phyloP scores from a whole-genome alignment of 352 stramenopile genomes.

The Bremia lactucae region DNA sequence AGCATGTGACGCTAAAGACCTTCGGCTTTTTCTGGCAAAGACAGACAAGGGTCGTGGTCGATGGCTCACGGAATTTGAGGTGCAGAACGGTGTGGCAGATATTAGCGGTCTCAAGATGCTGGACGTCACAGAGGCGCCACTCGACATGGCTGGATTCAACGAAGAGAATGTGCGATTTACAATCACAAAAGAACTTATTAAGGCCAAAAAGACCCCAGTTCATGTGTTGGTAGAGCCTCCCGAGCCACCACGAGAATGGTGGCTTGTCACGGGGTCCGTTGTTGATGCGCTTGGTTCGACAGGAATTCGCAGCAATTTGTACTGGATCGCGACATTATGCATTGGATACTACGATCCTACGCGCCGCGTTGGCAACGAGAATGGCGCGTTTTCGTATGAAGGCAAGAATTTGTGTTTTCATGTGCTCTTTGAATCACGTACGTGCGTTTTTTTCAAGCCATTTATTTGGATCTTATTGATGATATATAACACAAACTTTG shows the following conservation, averaged over 20 bases:
- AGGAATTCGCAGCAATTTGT: slow-evolving; percentile 3
- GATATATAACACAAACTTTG: slow-evolving; percentile 3
- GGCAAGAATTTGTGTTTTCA: slow-evolving; percentile 6
- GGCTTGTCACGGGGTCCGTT: slow-evolving; percentile 6
- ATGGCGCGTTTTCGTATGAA: slow-evolving; percentile 10
- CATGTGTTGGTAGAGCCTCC: background rate
- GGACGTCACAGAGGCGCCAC: too few species aligned
- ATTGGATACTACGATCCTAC: slow-evolving; percentile 10
- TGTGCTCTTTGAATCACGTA: slow-evolving; percentile 8
- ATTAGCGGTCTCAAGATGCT: too few species aligned
- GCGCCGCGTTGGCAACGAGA: background rate
- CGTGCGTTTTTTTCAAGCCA: slow-evolving; percentile 3
- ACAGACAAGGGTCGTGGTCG: background rate
- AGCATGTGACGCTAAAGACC: background rate
- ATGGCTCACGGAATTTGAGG: too few species aligned
- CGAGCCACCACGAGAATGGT: background rate
- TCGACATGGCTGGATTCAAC: too few species aligned
- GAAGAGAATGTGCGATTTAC: too few species aligned
- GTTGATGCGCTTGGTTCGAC: slow-evolving; percentile 3
- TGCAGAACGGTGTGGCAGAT: too few species aligned
- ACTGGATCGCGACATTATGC: slow-evolving; percentile 3
- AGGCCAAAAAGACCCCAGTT: too few species aligned
- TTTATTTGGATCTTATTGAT: slow-evolving; percentile 1
- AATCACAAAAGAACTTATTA: too few species aligned
- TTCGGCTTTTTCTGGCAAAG: background rate